Base-by-base conservation (phyloP, 2,329 filamentous ascomycete genomes). In the Fusarium sacchari region DNA sequence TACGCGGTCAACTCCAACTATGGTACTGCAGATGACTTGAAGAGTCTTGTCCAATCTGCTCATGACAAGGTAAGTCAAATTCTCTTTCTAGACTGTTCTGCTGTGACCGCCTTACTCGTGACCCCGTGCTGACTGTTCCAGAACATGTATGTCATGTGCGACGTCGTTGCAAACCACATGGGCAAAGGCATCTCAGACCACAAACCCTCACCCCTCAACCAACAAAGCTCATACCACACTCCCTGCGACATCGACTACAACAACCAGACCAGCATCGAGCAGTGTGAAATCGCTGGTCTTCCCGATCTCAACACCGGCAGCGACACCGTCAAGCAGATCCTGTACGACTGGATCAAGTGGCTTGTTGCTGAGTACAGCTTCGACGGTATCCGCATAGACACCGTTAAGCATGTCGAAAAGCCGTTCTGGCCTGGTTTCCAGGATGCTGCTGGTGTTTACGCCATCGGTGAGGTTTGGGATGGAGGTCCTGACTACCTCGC, bases 331-430 rank as follows among this genome's bases (percentile, higher is more conserved):
- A 83, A 85, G 32, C 78, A 79, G 22, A 81, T 88, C 6, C 89
- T 88, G 78, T 83, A 88, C 60, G 79, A 82, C n/a, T 93, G 91
- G 92, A 84, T 93, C 73, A 79, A 78, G 24, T 82, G 82, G 46
- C 82, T 93, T 1, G 87, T 93, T 5, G 78, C 83, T 6, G 88
- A 90, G 70, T 93, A 92, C 77, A 84, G 83, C 24, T 90, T 92
- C 82, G 89, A 90, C 77, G 88, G 89, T 6, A 82, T 90, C 17
- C 87, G 89, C 39, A 87, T 91, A 73, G 89, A 91, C 71, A 90
- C 88, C 0, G 88, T 88, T 69, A 90, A 89, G 80, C 88, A 91
- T 78, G 88, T 91, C 20, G 85, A 90, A 69, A 86, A 86, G 68
- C 83, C 83, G 17, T 92, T 91, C 79, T 90, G 89, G 83, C 81